phyloP scores from a whole-genome alignment of 441 rosid genomes.

The Pelargonium myrrhifolium region DNA sequence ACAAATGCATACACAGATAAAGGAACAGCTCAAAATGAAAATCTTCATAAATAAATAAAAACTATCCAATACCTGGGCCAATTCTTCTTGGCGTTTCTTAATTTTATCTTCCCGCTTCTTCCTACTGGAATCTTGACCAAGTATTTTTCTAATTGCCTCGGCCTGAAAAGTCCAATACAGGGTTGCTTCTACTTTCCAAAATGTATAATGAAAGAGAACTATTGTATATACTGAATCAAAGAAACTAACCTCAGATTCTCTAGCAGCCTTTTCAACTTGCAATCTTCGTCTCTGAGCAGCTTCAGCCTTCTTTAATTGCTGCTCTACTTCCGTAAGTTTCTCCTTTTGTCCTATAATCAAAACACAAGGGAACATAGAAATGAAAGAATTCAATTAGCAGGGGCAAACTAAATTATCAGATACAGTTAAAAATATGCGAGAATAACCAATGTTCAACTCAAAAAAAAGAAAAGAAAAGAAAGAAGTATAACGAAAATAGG shows the following conservation, averaged over 20 bases:
- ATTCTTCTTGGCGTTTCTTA: constrained; percentile 68
- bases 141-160: constrained; percentile 86
- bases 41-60: neutral
- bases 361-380: constrained; percentile 14
- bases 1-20: constrained; percentile 2
- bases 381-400: neutral
- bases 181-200: constrained; percentile 8
- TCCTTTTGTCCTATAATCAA: constrained; percentile 62
- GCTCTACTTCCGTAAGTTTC: constrained; percentile 74
- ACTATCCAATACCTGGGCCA: constrained; percentile 57
- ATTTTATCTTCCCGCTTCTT: constrained; percentile 82
- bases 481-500: constrained; percentile 6
- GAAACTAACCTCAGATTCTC: constrained; percentile 66
- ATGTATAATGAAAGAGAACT: neutral
- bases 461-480: neutral
- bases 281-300: constrained; percentile 84
- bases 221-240: constrained; percentile 13
- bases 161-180: constrained; percentile 36
- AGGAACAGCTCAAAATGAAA: constrained; percentile 6
- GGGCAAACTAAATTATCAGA: neutral
- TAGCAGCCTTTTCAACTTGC: constrained; percentile 85
- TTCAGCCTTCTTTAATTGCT: constrained; percentile 76
- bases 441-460: neutral
- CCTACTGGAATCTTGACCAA: constrained; percentile 86
- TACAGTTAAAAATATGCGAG: neutral